Evolutionary conservation across 2,329 filamentous ascomycete genomes (phyloP).

Genomic region (Diaporthe batatas): DNA sequence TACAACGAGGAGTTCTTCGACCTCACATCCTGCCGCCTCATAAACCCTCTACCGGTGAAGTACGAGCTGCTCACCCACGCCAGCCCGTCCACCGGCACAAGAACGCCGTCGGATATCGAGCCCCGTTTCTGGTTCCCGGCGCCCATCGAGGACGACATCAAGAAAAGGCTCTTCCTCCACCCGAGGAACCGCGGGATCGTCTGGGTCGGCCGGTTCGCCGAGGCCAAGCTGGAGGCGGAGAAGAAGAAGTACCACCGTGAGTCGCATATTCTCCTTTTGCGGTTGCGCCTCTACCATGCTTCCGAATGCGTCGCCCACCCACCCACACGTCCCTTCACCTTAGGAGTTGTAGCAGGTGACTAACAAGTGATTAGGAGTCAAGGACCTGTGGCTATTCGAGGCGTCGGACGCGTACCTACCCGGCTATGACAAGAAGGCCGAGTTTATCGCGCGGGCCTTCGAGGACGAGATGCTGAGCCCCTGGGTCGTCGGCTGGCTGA

Average conservation of each 20-base stretch:
- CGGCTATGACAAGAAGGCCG: slow-evolving; percentile 31
- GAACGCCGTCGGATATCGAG: neutral
- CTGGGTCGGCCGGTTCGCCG: slow-evolving; percentile 29
- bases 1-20: slow-evolving; percentile 28
- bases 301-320: too few relatives aligned
- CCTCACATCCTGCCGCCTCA: slow-evolving; percentile 28
- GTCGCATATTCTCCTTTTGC: neutral
- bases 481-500: slow-evolving; percentile 37
- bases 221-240: slow-evolving; percentile 36
- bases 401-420: slow-evolving; percentile 12
- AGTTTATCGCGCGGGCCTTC: slow-evolving; percentile 23
- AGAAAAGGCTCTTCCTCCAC: slow-evolving; percentile 37
- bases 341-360: neutral
- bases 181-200: neutral
- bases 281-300: neutral
- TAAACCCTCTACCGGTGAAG: slow-evolving; percentile 20
- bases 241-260: slow-evolving; percentile 34
- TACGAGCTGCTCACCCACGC: slow-evolving; percentile 21
- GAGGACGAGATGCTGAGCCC: slow-evolving; percentile 38
- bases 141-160: slow-evolving; percentile 37
- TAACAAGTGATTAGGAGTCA: neutral
- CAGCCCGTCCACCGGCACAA: neutral
- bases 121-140: slow-evolving; percentile 31
- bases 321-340: neutral
- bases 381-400: slow-evolving; percentile 40